Evolutionary conservation across 441 rosid genomes (phyloP).

Genomic region (Gossypium schwendimanii): DNA sequence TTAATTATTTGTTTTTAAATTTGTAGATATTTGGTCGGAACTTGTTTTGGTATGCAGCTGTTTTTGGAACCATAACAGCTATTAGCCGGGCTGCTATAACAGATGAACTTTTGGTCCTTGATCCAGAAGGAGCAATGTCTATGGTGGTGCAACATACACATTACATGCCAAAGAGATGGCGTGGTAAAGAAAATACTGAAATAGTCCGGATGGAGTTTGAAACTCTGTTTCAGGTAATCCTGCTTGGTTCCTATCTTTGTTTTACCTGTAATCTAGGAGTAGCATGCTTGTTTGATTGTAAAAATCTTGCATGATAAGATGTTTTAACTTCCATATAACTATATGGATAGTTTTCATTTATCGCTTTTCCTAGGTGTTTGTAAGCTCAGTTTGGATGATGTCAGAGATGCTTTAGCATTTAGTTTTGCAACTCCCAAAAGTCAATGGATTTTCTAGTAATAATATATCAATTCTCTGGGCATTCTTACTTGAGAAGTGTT

Average conservation of each 20-base stretch:
- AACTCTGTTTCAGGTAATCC: constrained; percentile 81
- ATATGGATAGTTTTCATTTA: not conserved
- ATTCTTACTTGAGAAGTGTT: not conserved
- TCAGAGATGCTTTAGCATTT: not conserved
- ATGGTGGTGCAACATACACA: constrained; percentile 88
- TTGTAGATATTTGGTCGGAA: constrained; percentile 95
- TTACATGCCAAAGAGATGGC: constrained; percentile 97
- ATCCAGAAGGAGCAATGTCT: constrained; percentile 85
- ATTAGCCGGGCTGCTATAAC: constrained; percentile 83
- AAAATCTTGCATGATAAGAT: not conserved
- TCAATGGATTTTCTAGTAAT: not conserved
- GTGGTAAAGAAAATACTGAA: constrained; percentile 77
- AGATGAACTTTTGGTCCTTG: constrained; percentile 80
- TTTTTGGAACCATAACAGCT: constrained; percentile 95
- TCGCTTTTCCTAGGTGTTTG: not conserved
- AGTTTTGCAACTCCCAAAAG: not conserved
- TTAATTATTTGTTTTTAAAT: not conserved
- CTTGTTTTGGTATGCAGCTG: constrained; percentile 96
- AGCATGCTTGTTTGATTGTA: not conserved
- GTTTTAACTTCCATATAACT: not conserved
- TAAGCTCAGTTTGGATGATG: not conserved
- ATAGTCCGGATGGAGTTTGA: constrained; percentile 74
- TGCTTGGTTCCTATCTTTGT: not conserved
- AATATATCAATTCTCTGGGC: not conserved
- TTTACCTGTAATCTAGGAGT: not conserved